A percentile compares a stretch with the other conserved stretches of the same genome.
These are phyloP conservation scores for Teunomyces aglyptinius DNA, from an alignment of 805 yeast species.

Conservation along the genomic window DNA sequence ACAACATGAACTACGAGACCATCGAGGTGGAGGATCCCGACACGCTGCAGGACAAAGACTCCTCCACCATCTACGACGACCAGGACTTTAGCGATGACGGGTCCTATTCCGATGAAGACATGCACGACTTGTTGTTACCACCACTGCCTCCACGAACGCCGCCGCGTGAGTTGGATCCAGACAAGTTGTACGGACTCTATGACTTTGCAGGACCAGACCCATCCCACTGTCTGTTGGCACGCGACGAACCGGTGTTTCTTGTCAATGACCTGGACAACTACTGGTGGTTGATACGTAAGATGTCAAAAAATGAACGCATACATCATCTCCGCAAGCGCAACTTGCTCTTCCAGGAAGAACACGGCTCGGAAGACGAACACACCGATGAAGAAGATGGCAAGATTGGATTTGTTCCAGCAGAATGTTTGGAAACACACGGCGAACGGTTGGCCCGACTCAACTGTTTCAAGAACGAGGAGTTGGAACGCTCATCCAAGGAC, in stretches of 20 bases:
- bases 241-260: constrained; percentile 80
- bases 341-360: constrained; percentile 8
- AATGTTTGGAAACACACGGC: constrained; percentile 84
- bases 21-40: constrained; percentile 9
- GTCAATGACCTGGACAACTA: constrained; percentile 88
- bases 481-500: constrained; percentile 35
- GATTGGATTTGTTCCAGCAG: constrained; percentile 97
- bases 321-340: constrained; percentile 19
- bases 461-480: constrained; percentile 86
- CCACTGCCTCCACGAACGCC: constrained; percentile 78
- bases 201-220: constrained; percentile 92
- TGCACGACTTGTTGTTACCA: constrained; percentile 29
- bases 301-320: constrained; percentile 36
- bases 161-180: constrained; percentile 79
- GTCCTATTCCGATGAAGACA: constrained; percentile 5
- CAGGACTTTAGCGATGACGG: constrained; percentile 8
- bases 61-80: constrained; percentile 2
- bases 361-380: constrained; percentile 12
- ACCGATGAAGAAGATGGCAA: constrained; percentile 54
- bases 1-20: constrained; percentile 8
- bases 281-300: constrained; percentile 86
- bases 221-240: constrained; percentile 75
- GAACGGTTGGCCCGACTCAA: constrained; percentile 90
- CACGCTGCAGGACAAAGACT: constrained; percentile 8
- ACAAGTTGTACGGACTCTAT: constrained; percentile 78